Evolutionary conservation across 2,329 filamentous ascomycete species (phyloP).

Genomic region (Verticillium longisporum): DNA sequence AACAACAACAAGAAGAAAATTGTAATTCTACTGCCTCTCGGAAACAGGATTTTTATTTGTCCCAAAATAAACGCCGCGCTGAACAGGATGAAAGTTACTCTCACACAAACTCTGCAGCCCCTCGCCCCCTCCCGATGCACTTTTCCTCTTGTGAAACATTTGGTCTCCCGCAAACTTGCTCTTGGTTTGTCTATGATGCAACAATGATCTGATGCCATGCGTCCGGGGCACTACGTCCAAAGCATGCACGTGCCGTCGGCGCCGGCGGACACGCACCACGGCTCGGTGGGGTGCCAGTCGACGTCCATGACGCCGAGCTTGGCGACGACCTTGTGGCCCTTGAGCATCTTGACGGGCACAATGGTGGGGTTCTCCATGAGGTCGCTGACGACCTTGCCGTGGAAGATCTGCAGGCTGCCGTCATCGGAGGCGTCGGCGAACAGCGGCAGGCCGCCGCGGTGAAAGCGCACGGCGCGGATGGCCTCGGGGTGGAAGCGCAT

Average conservation of each 20-base stretch:
- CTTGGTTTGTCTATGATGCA: no score
- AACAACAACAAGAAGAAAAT: background rate
- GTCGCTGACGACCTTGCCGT: slow-evolving; percentile 90
- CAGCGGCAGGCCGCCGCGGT: slow-evolving; percentile 69
- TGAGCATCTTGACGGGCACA: slow-evolving; percentile 89
- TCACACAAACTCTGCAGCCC: background rate
- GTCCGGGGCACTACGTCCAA: slow-evolving; percentile 54
- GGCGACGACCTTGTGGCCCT: slow-evolving; percentile 79
- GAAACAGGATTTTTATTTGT: background rate
- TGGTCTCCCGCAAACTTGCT: no score
- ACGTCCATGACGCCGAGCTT: slow-evolving; percentile 88
- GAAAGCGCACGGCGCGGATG: slow-evolving; percentile 83
- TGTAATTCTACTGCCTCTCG: background rate
- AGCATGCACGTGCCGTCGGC: slow-evolving; percentile 88
- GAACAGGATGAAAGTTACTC: background rate
- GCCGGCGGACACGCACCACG: slow-evolving; percentile 90
- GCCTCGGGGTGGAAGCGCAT: slow-evolving; percentile 91
- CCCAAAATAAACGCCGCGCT: background rate
- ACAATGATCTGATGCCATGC: no score
- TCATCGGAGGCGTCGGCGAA: slow-evolving; percentile 96
- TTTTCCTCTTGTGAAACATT: slow-evolving; percentile 3
- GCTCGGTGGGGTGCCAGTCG: slow-evolving; percentile 91
- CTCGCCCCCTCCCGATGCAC: background rate
- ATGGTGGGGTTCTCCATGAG: slow-evolving; percentile 95
- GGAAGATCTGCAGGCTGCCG: slow-evolving; percentile 90